Percentiles rank a stretch among this genome's conserved stretches.
These are phyloP conservation scores for Cordyceps cicadae DNA, from an alignment of 2,329 filamentous ascomycete species.

Conservation along the genomic window DNA sequence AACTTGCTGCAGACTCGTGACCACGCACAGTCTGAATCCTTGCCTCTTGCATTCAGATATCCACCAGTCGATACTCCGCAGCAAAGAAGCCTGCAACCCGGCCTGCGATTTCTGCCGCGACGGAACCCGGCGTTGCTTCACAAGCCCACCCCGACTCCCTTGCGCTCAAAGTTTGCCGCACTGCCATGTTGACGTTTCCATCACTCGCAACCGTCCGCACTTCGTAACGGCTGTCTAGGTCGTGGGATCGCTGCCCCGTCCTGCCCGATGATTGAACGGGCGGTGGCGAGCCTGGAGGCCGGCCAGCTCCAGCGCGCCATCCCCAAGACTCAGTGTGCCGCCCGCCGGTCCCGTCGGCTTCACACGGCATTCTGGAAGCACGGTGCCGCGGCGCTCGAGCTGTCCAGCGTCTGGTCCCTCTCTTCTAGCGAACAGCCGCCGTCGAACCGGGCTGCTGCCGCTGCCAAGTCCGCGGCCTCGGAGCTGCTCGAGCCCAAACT, in stretches of 20 bases:
- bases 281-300: conserved; percentile 47
- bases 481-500: conserved; percentile 21
- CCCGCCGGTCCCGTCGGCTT: conserved; percentile 35
- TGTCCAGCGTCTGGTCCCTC: conserved; percentile 33
- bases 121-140: background rate
- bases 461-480: conserved; percentile 12
- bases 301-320: conserved; percentile 46
- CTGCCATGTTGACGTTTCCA: background rate
- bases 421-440: conserved; percentile 4
- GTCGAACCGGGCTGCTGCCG: conserved; percentile 17
- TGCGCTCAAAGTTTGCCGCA: background rate
- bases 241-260: background rate
- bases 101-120: background rate
- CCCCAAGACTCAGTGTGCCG: conserved; percentile 26
- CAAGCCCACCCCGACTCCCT: background rate
- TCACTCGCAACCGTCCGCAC: background rate
- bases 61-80: background rate
- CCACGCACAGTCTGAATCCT: background rate
- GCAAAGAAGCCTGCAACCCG: background rate
- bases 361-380: conserved; percentile 47
- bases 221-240: background rate
- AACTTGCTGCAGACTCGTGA: background rate
- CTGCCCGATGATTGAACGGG: conserved; percentile 49
- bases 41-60: background rate
- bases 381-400: conserved; percentile 42